Evolutionary conservation across 139 green algal genomes (phyloP).

Genomic region (Microglena sp.): DNA sequence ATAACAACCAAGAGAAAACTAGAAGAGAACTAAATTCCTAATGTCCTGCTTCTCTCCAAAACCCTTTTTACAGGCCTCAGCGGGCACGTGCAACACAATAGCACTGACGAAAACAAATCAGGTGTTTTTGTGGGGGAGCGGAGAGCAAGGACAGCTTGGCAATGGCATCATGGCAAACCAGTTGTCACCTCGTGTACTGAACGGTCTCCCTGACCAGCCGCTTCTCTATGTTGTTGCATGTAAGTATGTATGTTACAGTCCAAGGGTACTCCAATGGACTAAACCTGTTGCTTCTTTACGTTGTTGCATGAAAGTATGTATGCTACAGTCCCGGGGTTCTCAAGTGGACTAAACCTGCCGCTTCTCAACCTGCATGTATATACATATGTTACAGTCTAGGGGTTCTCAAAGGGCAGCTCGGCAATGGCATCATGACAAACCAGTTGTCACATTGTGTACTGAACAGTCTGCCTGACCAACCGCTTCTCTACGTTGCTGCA

Average conservation of each 20-base stretch:
- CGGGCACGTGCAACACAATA: slow-evolving; percentile 49
- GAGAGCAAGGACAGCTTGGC: slow-evolving; percentile 21
- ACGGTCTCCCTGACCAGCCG: slow-evolving; percentile 13
- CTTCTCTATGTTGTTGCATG: slow-evolving; percentile 22
- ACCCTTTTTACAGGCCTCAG: slow-evolving; percentile 20
- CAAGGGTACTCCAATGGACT: neutral
- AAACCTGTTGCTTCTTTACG: too few relatives aligned
- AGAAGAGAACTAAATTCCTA: neutral
- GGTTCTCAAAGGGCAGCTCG: too few relatives aligned
- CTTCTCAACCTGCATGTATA: too few relatives aligned
- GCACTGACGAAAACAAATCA: slow-evolving; percentile 24
- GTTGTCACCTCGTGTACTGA: slow-evolving; percentile 18
- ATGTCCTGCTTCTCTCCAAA: too few relatives aligned
- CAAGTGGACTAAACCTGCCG: too few relatives aligned
- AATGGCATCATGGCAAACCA: slow-evolving; percentile 1
- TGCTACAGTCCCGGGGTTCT: too few relatives aligned
- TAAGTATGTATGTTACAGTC: slow-evolving; percentile 2
- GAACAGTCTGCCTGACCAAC: too few relatives aligned
- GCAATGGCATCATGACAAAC: too few relatives aligned
- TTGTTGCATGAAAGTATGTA: too few relatives aligned
- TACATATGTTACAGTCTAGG: too few relatives aligned
- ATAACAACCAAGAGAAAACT: too few relatives aligned
- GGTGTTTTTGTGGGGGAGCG: slow-evolving; percentile 47
- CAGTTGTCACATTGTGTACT: too few relatives aligned
- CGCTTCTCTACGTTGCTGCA: slow-evolving; percentile 20